Evolutionary conservation across 2,329 filamentous ascomycete species (phyloP), one percentile per base, ranked within the genome.

Genomic region (Talaromyces sp.): DNA sequence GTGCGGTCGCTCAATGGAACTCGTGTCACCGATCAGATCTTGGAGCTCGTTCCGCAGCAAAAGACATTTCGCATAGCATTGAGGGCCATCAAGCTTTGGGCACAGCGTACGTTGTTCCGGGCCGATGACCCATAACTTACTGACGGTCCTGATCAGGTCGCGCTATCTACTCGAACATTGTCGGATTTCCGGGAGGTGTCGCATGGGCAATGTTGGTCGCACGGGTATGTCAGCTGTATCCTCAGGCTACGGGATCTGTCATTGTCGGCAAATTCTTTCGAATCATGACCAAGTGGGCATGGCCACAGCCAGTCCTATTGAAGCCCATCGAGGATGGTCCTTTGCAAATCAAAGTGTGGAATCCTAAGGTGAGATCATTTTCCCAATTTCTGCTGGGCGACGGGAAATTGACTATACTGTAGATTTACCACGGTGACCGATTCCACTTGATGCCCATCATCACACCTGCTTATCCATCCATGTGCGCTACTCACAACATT

Each of bases 201-300:
- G 95, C 95, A 5, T 99, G 93, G 92, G 95, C 93, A 12, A 97
- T 99, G 90, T 84, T 99, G 71, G 93, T 98, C 31, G 95, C 95
- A 58, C 86, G 95, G 66, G 91, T 98, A 46, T 98, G 95, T 76
- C 95, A 99, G 76, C 84, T 99, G 16, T 99, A 98, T 71, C 95
- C 95, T 14, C 92, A 92, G 73, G 95, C 95, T 6, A 91, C 92
- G 8, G 90, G 91, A 18, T 91, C 93, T 1, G 90, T 92, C 25
- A 88, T 99, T 62, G 88, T 99, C 44, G 86, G 88, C 72, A 97
- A 96, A 75, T 98, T 99, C 82, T 99, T 98, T 77, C 84, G 89
- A 68, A 89, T 99, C 67, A 92, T 98, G 80, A 86, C 87, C 67
- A 87, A 89, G 67, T 99, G 95, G 95, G 87, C 86, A 35, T 99